Evolutionary conservation across 176 grass and related monocot genomes (phyloP).

Genomic region (Pontederia paniculata): DNA sequence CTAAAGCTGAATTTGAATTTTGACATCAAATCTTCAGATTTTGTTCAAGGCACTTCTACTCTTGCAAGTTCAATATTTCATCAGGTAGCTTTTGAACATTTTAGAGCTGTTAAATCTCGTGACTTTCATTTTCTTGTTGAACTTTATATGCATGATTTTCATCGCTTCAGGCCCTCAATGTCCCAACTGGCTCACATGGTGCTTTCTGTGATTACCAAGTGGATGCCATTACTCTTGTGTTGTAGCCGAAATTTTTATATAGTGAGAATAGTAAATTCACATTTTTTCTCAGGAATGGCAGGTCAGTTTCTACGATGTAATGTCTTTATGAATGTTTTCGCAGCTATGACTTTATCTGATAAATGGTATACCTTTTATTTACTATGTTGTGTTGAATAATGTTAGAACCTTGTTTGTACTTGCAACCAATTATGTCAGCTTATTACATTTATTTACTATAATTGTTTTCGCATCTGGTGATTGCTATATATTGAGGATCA

Average conservation of each 20-base stretch:
- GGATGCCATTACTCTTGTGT: constrained; percentile 78
- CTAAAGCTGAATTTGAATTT: constrained; percentile 81
- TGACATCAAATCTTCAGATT: constrained; percentile 60
- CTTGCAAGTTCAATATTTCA: constrained; percentile 83
- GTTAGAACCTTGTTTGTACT: not conserved
- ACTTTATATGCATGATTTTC: constrained; percentile 8
- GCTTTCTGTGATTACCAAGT: constrained; percentile 96
- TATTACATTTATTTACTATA: too few relatives aligned
- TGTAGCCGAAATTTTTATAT: constrained; percentile 53
- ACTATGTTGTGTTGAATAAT: not conserved
- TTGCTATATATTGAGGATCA: too few relatives aligned
- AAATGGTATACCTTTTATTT: not conserved
- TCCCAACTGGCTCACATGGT: constrained; percentile 84
- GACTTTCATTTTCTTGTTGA: not conserved
- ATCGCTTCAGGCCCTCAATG: constrained; percentile 59
- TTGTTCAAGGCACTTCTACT: constrained; percentile 64
- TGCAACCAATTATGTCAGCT: not conserved
- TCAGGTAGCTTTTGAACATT: constrained; percentile 35
- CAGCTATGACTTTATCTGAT: not conserved
- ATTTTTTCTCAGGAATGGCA: constrained; percentile 74
- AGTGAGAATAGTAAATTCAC: constrained; percentile 65
- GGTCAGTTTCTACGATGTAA: constrained; percentile 27
- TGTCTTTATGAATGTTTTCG: not conserved
- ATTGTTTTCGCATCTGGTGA: too few relatives aligned
- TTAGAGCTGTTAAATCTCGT: not conserved